Percentiles rank a stretch among this genome's conserved stretches.
Evolutionary conservation across 2,329 filamentous ascomycete genomes (phyloP).

Genomic region (Phaeophleospora eucalypticola): DNA sequence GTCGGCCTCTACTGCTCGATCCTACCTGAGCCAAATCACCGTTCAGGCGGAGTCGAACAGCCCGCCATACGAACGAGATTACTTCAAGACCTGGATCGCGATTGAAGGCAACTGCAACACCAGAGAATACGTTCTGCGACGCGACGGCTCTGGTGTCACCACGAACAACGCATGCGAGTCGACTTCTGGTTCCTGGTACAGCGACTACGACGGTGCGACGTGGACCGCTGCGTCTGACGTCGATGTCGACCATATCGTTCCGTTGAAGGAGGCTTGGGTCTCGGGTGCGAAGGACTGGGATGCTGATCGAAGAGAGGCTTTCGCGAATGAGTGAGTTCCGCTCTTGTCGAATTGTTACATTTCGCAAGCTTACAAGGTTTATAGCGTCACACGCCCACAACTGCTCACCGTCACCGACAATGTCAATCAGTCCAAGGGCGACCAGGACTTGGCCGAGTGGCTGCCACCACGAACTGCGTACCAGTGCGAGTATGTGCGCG

Average conservation of each 20-base stretch:
- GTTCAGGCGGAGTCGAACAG: conserved; percentile 26
- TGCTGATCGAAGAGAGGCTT: conserved; percentile 59
- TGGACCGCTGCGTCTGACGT: conserved; percentile 67
- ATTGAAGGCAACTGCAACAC: conserved; percentile 55
- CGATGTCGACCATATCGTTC: conserved; percentile 81
- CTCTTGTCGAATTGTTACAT: not conserved
- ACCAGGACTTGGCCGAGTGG: conserved; percentile 69
- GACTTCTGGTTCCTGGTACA: conserved; percentile 64
- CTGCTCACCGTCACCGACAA: conserved; percentile 74
- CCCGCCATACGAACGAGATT: conserved; percentile 57
- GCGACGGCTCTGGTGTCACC: conserved; percentile 64
- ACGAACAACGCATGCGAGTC: conserved; percentile 58
- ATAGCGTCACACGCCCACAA: conserved; percentile 71
- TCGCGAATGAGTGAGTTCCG: conserved; percentile 53
- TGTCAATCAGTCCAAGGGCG: conserved; percentile 71
- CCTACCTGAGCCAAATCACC: conserved; percentile 26
- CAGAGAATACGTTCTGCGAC: conserved; percentile 63
- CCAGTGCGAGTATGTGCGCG: conserved; percentile 72
- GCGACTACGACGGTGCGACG: conserved; percentile 68
- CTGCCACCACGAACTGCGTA: conserved; percentile 67
- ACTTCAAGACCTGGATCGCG: conserved; percentile 70
- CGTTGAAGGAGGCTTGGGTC: conserved; percentile 48
- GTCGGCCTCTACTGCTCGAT: conserved; percentile 26
- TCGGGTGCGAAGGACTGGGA: conserved; percentile 72
- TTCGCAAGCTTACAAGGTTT: not conserved